These are phyloP conservation scores for Aspergillus spinulosporus DNA, from an alignment of 2,329 filamentous ascomycete species.

Conservation along the genomic window DNA sequence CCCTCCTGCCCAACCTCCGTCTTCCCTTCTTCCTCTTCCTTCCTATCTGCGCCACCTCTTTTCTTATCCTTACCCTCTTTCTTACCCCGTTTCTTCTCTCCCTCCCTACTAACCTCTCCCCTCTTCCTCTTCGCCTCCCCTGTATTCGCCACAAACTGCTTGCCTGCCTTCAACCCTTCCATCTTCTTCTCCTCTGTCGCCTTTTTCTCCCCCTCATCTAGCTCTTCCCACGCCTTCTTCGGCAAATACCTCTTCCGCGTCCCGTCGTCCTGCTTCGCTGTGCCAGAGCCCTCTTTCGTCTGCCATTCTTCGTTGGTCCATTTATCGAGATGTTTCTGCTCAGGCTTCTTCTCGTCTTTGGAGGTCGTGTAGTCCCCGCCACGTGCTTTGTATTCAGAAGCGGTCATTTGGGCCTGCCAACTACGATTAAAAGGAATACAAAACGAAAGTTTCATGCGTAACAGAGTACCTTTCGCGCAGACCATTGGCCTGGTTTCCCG, in stretches of 20 bases:
- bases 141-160: constrained; percentile 49
- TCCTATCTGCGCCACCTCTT: neutral
- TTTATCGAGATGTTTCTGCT: constrained; percentile 47
- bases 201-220: constrained; percentile 51
- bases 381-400: constrained; percentile 51
- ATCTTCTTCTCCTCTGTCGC: constrained; percentile 45
- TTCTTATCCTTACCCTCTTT: constrained; percentile 19
- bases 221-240: constrained; percentile 52
- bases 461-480: constrained; percentile 45
- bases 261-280: constrained; percentile 47
- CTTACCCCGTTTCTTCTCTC: constrained; percentile 12
- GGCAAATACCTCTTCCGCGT: constrained; percentile 49
- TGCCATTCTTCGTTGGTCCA: constrained; percentile 54
- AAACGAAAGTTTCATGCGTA: no score
- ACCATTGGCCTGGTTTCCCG: constrained; percentile 52
- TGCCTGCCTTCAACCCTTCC: constrained; percentile 40
- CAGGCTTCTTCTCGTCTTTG: constrained; percentile 46
- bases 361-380: constrained; percentile 49
- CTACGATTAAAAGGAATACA: no score
- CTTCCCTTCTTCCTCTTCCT: neutral
- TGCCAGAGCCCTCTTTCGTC: constrained; percentile 49
- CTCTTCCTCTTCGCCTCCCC: constrained; percentile 43
- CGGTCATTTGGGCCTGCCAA: constrained; percentile 50
- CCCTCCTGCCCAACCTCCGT: neutral
- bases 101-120: constrained; percentile 37